phyloP scores from a whole-genome alignment of 2,329 filamentous ascomycete genomes.

The Fusarium proliferatum region DNA sequence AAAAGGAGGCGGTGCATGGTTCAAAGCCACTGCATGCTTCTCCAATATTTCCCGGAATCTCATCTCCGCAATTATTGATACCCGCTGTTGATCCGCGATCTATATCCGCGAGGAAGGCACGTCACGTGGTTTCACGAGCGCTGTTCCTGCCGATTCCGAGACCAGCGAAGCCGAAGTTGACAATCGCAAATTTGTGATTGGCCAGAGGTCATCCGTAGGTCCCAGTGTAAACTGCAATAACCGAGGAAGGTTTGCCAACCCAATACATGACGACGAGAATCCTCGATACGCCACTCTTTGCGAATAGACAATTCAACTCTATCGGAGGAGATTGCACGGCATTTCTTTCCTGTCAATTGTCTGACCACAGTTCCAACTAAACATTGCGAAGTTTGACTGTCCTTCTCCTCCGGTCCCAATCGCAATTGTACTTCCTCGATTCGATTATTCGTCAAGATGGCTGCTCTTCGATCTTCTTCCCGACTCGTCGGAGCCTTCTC shows the following conservation, averaged over 20 bases:
- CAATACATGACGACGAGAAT: constrained; percentile 46
- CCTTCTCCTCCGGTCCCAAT: constrained; percentile 43
- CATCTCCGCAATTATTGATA: constrained; percentile 23
- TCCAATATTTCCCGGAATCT: constrained; percentile 11
- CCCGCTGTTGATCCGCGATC: constrained; percentile 31
- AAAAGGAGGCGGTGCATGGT: constrained; percentile 20
- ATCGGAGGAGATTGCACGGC: constrained; percentile 46
- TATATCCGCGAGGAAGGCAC: not conserved
- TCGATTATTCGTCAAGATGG: constrained; percentile 57
- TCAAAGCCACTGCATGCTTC: not conserved
- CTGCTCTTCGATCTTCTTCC: constrained; percentile 70
- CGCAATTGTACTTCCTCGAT: constrained; percentile 14
- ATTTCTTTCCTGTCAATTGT: constrained; percentile 45
- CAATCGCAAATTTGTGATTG: constrained; percentile 46
- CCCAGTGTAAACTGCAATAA: constrained; percentile 42
- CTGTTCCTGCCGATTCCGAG: constrained; percentile 40
- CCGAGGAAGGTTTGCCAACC: constrained; percentile 48
- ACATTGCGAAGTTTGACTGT: constrained; percentile 42
- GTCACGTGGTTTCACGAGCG: constrained; percentile 42
- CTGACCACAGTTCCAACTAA: constrained; percentile 30
- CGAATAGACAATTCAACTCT: constrained; percentile 36
- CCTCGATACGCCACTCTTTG: constrained; percentile 39
- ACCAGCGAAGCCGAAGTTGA: constrained; percentile 45
- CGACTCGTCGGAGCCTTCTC: constrained; percentile 63
- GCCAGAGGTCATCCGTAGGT: constrained; percentile 13